phyloP scores from a whole-genome alignment of 441 rosid species.

The Dalechampia spathulata region DNA sequence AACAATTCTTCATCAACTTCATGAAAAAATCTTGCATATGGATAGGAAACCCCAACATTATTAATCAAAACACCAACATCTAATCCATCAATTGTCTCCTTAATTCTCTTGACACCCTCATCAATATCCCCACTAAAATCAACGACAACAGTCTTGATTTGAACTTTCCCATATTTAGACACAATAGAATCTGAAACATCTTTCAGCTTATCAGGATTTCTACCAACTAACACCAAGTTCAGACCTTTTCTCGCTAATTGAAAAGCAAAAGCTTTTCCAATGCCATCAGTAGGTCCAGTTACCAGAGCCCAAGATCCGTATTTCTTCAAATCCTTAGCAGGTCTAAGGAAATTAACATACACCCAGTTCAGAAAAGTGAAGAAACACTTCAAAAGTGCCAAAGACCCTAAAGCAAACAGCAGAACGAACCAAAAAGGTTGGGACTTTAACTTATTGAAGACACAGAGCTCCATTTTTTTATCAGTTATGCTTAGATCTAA shows the following conservation, averaged over 20 bases:
- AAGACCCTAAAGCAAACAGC: slow-evolving; percentile 53
- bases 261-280: slow-evolving; percentile 82
- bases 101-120: slow-evolving; percentile 56
- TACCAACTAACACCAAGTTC: slow-evolving; percentile 71
- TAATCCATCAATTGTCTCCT: slow-evolving; percentile 53
- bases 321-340: slow-evolving; percentile 62
- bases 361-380: slow-evolving; percentile 48
- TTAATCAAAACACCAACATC: slow-evolving; percentile 77
- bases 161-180: slow-evolving; percentile 33
- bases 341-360: slow-evolving; percentile 73
- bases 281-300: slow-evolving; percentile 88
- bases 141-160: slow-evolving; percentile 61
- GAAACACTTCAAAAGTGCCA: slow-evolving; percentile 37
- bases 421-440: slow-evolving; percentile 61
- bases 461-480: slow-evolving; percentile 45
- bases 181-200: slow-evolving; percentile 57
- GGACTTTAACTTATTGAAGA: slow-evolving; percentile 35
- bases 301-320: slow-evolving; percentile 93
- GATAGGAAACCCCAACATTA: slow-evolving; percentile 83
- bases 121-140: slow-evolving; percentile 80
- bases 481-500: too few species aligned
- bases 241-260: slow-evolving; percentile 67
- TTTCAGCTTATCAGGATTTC: slow-evolving; percentile 58
- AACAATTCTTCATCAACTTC: slow-evolving; percentile 71
- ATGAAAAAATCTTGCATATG: slow-evolving; percentile 83